Base-by-base conservation (phyloP, 1,139 yeast species). In the Sugiyamaella xylanicola region DNA sequence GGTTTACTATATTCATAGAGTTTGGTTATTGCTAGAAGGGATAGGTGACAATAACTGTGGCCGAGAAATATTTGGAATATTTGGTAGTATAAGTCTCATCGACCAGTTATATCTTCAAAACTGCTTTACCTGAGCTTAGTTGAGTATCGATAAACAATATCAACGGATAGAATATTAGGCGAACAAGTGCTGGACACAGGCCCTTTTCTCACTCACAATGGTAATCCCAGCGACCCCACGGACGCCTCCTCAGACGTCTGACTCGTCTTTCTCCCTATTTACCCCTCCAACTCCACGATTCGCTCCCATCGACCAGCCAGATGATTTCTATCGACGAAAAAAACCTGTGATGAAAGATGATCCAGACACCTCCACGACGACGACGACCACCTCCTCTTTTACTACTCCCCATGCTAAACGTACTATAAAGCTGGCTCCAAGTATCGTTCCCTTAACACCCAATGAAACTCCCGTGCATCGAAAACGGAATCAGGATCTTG, bases 281-380 rank as follows among this genome's bases (percentile, higher is more conserved):
- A 70, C 73, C 20, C 75, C 75, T 1, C 63, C 67, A 4, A 72
- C 75, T 8, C 75, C 75, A 11, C 64, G 72, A 20, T 68, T 61
- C 56, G 74, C 71, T 8, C 70, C 74, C 11, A 63, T 71, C 52
- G 73, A 67, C 40, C 74, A 71, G 59, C 68, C 68, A 42, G 68
- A 70, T 54, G 35, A 39, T n/a, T 52, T 57, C 48, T 60, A 56
- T 48, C 39, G 59, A 17, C 55, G 57, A 39, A 54, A 53, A 44
- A 53, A 52, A 32, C 39, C 27, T 5, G 37, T 41, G 13, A 9
- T 32, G 35, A 45, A 47, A 17, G 42, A 40, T 35, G 13, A 7
- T 16, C 19, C 51, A 53, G 46, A 11, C 4, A 13, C 19, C 54
- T n/a, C 21, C 36, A 45, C 27, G 19, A 15, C 9, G 19, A 35